These are phyloP conservation scores for Pseudozyma flocculosa DNA, from an alignment of 1,284 basidiomycete genomes.

Conservation along the genomic window DNA sequence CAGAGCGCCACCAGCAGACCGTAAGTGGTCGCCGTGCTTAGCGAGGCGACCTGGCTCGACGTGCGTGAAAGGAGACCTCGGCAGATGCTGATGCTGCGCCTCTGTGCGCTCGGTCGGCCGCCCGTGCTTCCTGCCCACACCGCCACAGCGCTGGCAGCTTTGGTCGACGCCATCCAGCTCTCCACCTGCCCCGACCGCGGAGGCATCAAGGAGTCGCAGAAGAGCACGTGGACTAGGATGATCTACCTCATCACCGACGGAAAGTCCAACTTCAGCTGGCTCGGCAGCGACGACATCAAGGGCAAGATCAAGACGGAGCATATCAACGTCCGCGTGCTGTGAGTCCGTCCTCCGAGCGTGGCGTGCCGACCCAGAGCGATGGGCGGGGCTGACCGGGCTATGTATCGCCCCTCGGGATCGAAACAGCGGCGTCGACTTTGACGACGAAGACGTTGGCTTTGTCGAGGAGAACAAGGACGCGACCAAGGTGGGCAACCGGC, in stretches of 20 bases:
- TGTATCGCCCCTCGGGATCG: too few species aligned
- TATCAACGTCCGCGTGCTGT: conserved; percentile 51
- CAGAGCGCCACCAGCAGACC: conserved; percentile 30
- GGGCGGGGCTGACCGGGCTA: too few species aligned
- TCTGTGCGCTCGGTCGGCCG: background rate
- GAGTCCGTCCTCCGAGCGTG: conserved; percentile 6
- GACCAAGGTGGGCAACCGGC: conserved; percentile 66
- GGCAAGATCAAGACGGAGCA: conserved; percentile 24
- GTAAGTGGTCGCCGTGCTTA: conserved; percentile 38
- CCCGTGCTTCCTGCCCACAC: background rate
- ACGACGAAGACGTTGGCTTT: conserved; percentile 69
- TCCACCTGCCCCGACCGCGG: conserved; percentile 42
- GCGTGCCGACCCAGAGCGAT: too few species aligned
- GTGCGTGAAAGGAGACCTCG: too few species aligned
- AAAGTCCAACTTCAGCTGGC: conserved; percentile 27
- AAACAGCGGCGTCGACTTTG: conserved; percentile 74
- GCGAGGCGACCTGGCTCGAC: too few species aligned
- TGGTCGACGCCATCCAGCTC: conserved; percentile 81
- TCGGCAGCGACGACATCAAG: conserved; percentile 26
- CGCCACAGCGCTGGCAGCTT: conserved; percentile 73
- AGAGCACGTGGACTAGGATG: conserved; percentile 41
- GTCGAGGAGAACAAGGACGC: conserved; percentile 69
- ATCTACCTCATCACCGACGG: conserved; percentile 58
- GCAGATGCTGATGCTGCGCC: too few species aligned
- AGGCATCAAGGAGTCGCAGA: conserved; percentile 31